A percentile compares a stretch with the other conserved stretches of the same genome.
Evolutionary conservation across 495 filamentous ascomycete genomes (phyloP).

Genomic region (Lentithecium fluviatile): DNA sequence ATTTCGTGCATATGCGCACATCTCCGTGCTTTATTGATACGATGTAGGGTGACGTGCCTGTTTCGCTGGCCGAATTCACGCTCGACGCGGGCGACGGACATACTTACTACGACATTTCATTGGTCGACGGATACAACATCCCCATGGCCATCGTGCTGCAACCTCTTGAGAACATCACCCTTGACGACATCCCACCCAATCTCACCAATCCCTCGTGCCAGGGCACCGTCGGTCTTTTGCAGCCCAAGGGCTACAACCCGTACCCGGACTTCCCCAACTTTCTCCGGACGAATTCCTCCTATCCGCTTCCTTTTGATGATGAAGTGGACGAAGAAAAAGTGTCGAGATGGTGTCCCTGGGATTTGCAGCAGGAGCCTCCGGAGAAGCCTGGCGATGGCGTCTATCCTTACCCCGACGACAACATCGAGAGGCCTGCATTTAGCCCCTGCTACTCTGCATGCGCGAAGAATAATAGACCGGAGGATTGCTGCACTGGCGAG

Average conservation of each 20-base stretch:
- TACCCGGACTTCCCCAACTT: slow-evolving; percentile 42
- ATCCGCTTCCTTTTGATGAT: slow-evolving; percentile 63
- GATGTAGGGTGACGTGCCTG: slow-evolving; percentile 58
- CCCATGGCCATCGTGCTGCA: slow-evolving; percentile 64
- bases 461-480: slow-evolving; percentile 54
- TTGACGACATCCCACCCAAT: slow-evolving; percentile 64
- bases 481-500: slow-evolving; percentile 68
- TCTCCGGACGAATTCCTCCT: slow-evolving; percentile 56
- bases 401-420: slow-evolving; percentile 72
- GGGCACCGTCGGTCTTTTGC: slow-evolving; percentile 59
- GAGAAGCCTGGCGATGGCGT: slow-evolving; percentile 64
- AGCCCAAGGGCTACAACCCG: slow-evolving; percentile 43
- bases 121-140: slow-evolving; percentile 83
- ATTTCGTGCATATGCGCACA: slow-evolving; percentile 4
- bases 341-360: slow-evolving; percentile 73
- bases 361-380: slow-evolving; percentile 64
- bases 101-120: slow-evolving; percentile 78
- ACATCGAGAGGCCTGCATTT: slow-evolving; percentile 63
- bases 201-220: slow-evolving; percentile 73
- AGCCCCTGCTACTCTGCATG: slow-evolving; percentile 72
- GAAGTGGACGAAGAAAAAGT: slow-evolving; percentile 51
- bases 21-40: neutral
- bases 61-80: slow-evolving; percentile 74
- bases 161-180: slow-evolving; percentile 53
- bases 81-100: slow-evolving; percentile 58